Percentiles rank a stretch among this genome's conserved stretches.
phyloP scores from a whole-genome alignment of 192 early-diverging fungal species.

The Coemansia sp. region DNA sequence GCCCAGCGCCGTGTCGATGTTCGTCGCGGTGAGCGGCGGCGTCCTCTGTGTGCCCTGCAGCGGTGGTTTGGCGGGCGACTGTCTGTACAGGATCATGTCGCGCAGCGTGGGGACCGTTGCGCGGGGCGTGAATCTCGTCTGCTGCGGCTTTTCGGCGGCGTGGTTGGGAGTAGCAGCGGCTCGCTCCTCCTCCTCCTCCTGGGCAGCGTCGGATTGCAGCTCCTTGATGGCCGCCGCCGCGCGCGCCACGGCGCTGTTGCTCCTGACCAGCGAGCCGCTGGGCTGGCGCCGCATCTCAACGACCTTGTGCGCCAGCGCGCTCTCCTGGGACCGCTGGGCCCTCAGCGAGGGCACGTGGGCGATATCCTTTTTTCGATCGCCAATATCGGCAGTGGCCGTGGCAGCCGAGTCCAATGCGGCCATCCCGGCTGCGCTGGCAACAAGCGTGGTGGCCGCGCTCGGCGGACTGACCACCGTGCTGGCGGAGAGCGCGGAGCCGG shows the following conservation, averaged over 20 bases:
- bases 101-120: constrained; percentile 40
- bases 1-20: constrained; percentile 16
- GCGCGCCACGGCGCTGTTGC: constrained; percentile 51
- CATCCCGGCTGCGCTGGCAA: neutral
- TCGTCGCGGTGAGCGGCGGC: constrained; percentile 4
- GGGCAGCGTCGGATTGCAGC: neutral
- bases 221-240: constrained; percentile 45
- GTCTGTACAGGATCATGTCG: constrained; percentile 41
- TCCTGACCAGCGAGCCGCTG: constrained; percentile 18
- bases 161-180: constrained; percentile 3
- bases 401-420: neutral
- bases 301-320: constrained; percentile 6
- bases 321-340: constrained; percentile 25
- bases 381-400: neutral
- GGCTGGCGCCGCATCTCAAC: neutral
- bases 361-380: constrained; percentile 8
- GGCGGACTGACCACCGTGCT: constrained; percentile 12
- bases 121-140: neutral
- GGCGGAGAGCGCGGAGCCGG: neutral
- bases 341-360: constrained; percentile 11
- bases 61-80: constrained; percentile 22
- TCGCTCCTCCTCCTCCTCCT: neutral
- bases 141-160: constrained; percentile 21
- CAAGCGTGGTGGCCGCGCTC: constrained; percentile 1
- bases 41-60: constrained; percentile 12